These are phyloP conservation scores for Claviceps monticola DNA, from an alignment of 2,329 filamentous ascomycete species.

Conservation along the genomic window DNA sequence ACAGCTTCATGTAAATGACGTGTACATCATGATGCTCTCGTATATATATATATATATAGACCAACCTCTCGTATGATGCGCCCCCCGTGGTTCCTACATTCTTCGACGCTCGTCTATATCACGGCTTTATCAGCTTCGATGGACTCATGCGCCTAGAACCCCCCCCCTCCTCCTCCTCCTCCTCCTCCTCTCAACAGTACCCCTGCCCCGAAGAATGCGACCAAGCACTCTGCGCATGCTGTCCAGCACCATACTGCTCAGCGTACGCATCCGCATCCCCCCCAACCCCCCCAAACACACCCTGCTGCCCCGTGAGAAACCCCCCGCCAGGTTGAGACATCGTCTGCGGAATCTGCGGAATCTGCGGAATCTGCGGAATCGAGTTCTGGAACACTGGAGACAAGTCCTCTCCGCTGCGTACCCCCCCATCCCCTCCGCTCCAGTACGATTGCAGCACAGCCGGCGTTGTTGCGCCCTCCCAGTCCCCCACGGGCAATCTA, in stretches of 20 bases:
- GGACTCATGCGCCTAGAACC: too few relatives aligned
- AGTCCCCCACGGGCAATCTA: conserved; percentile 9
- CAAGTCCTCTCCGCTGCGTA: background rate
- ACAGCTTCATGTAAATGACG: too few relatives aligned
- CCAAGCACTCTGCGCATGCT: conserved; percentile 6
- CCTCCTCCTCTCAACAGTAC: background rate
- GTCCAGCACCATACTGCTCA: conserved; percentile 9
- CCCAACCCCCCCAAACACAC: conserved; percentile 9
- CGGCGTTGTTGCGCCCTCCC: conserved; percentile 10
- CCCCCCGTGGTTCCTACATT: too few relatives aligned
- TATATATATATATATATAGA: too few relatives aligned
- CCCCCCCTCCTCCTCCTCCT: too few relatives aligned
- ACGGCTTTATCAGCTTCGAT: too few relatives aligned
- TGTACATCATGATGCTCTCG: too few relatives aligned
- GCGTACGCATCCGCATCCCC: conserved; percentile 10
- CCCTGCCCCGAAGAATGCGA: conserved; percentile 6
- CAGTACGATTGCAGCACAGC: conserved; percentile 6
- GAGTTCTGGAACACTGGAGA: conserved; percentile 11
- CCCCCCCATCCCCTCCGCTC: background rate
- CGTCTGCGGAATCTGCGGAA: conserved; percentile 6
- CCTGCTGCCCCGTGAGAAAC: conserved; percentile 11
- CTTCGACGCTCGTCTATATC: too few relatives aligned
- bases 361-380: conserved; percentile 7
- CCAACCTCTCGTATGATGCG: too few relatives aligned
- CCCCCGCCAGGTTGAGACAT: conserved; percentile 3